Evolutionary conservation across 1,284 basidiomycete genomes (phyloP).

Genomic region (Dichomitus squalens): DNA sequence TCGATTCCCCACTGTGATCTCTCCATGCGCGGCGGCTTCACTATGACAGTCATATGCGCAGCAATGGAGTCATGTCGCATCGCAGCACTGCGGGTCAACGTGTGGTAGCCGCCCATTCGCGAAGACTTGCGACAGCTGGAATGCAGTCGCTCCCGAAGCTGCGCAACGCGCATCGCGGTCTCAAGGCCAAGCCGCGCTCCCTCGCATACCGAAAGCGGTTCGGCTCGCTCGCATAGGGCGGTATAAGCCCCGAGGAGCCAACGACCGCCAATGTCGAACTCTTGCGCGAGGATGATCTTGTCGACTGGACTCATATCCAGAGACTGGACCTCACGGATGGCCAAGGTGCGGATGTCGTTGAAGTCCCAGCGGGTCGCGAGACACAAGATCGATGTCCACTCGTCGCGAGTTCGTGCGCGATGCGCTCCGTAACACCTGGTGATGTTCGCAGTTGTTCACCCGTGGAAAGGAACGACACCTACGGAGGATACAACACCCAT

Average conservation of each 20-base stretch:
- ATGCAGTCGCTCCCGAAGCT: slow-evolving; percentile 28
- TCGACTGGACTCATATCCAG: slow-evolving; percentile 31
- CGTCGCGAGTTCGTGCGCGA: slow-evolving; percentile 30
- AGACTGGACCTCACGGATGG: slow-evolving; percentile 29
- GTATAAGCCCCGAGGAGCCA: slow-evolving; percentile 32
- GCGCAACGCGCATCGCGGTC: slow-evolving; percentile 26
- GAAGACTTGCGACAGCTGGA: slow-evolving; percentile 9
- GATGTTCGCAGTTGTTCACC: neutral
- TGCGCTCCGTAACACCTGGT: slow-evolving; percentile 24
- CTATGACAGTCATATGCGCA: neutral
- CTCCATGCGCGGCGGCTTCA: slow-evolving; percentile 8
- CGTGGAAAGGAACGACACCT: slow-evolving; percentile 4
- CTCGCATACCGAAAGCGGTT: slow-evolving; percentile 31
- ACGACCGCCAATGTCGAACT: slow-evolving; percentile 27
- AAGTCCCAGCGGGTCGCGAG: slow-evolving; percentile 38
- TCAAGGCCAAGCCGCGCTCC: slow-evolving; percentile 32
- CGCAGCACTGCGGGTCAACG: slow-evolving; percentile 20
- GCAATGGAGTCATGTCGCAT: slow-evolving; percentile 4
- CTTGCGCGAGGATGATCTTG: slow-evolving; percentile 30
- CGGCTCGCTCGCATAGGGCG: slow-evolving; percentile 29
- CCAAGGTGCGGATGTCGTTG: slow-evolving; percentile 32
- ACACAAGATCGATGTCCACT: slow-evolving; percentile 39
- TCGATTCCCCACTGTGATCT: slow-evolving; percentile 20
- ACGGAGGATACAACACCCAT: slow-evolving; percentile 34
- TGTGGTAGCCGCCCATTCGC: slow-evolving; percentile 19